A percentile compares a stretch with the other conserved stretches of the same genome.
Conservation (phyloP, 768 basidiomycete genomes). For the Gymnopilus junonius region DNA sequence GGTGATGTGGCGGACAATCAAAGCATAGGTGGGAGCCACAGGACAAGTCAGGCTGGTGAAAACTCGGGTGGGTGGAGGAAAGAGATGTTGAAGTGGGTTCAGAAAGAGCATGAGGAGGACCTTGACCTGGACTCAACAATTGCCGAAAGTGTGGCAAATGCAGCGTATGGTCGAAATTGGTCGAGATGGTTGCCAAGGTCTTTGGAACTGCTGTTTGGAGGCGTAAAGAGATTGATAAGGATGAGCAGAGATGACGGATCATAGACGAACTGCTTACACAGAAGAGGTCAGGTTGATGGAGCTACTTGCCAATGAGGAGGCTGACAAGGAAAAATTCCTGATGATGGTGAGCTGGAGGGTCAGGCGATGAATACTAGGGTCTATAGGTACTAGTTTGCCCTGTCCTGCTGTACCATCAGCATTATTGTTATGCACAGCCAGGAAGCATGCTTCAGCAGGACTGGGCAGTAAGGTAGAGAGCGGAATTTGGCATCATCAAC, state of each 20-base stretch:
- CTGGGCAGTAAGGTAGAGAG: too few relatives aligned
- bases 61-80: slow-evolving; percentile 22
- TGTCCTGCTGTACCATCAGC: background rate
- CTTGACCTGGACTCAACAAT: slow-evolving; percentile 11
- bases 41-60: slow-evolving; percentile 12
- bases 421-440: too few relatives aligned
- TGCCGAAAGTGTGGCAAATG: background rate
- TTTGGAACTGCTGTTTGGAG: slow-evolving; percentile 21
- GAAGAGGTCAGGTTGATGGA: slow-evolving; percentile 20
- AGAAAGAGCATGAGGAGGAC: slow-evolving; percentile 4
- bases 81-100: slow-evolving; percentile 26
- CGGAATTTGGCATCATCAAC: too few relatives aligned
- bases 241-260: slow-evolving; percentile 5
- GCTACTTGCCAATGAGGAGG: slow-evolving; percentile 24
- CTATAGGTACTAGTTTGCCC: too few relatives aligned
- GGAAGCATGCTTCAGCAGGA: too few relatives aligned
- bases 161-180: background rate
- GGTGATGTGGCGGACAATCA: background rate
- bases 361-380: slow-evolving; percentile 20
- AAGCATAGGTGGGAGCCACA: background rate
- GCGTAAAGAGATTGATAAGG: slow-evolving; percentile 16
- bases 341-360: slow-evolving; percentile 23
- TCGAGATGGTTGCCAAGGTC: slow-evolving; percentile 23
- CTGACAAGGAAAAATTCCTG: slow-evolving; percentile 18
- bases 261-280: slow-evolving; percentile 14